Conservation (phyloP, 1,284 basidiomycete species). For the Somion occarium region DNA sequence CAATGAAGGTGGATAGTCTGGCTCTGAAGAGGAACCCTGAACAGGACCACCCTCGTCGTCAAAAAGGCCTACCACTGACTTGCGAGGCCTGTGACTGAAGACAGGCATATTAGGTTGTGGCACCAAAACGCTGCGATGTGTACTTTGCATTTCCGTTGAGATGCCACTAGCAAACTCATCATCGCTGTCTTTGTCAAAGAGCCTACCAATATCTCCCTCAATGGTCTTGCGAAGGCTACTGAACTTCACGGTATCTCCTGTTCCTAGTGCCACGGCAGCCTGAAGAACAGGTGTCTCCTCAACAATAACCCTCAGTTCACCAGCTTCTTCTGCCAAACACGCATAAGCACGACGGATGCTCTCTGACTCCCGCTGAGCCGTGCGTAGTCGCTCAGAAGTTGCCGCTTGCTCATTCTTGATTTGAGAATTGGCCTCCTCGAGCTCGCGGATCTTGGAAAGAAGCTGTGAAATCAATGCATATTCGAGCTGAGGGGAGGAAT, state of each 20-base stretch:
- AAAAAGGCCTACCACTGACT: conserved; percentile 63
- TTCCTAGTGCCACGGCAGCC: not conserved
- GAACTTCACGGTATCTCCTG: conserved; percentile 36
- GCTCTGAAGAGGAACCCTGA: conserved; percentile 3
- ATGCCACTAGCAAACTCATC: conserved; percentile 29
- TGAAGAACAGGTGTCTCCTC: conserved; percentile 27
- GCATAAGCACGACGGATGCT: conserved; percentile 70
- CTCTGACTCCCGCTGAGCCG: conserved; percentile 66
- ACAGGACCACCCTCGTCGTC: conserved; percentile 25
- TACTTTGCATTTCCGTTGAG: conserved; percentile 31
- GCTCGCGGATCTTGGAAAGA: conserved; percentile 71
- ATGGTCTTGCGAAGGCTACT: conserved; percentile 39
- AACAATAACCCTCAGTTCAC: conserved; percentile 37
- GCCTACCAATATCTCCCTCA: conserved; percentile 23
- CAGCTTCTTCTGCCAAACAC: conserved; percentile 54
- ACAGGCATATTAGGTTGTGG: conserved; percentile 5
- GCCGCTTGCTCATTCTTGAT: conserved; percentile 66
- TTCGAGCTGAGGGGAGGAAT: conserved; percentile 27
- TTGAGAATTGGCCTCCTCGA: conserved; percentile 69
- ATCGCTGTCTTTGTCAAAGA: conserved; percentile 18
- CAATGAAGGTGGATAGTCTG: conserved; percentile 15
- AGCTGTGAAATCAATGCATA: conserved; percentile 66
- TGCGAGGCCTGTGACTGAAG: conserved; percentile 36
- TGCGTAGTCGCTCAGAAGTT: conserved; percentile 56
- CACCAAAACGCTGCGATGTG: conserved; percentile 17